phyloP scores from a whole-genome alignment of 2,329 filamentous ascomycete species.

The Monilinia laxa region DNA sequence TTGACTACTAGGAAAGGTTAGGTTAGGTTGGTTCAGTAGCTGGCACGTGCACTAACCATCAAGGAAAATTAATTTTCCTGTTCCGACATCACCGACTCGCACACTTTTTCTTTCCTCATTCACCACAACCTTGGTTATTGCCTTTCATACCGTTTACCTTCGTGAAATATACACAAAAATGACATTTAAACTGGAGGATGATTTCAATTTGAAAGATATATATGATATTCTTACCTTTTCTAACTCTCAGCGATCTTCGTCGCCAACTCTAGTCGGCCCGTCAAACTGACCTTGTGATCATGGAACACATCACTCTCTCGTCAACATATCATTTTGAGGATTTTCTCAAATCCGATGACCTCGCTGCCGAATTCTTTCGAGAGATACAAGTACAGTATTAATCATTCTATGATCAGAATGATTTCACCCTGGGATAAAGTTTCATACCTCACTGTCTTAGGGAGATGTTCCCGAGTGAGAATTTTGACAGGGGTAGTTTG shows the following conservation, averaged over 20 bases:
- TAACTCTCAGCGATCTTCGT: background rate
- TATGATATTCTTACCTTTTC: too few relatives aligned
- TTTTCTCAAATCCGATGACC: constrained; percentile 10
- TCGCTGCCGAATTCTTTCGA: background rate
- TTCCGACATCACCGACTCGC: background rate
- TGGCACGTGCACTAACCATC: background rate
- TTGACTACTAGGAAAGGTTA: too few relatives aligned
- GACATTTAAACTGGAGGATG: too few relatives aligned
- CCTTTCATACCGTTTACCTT: background rate
- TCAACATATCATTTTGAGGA: background rate
- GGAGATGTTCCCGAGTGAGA: background rate
- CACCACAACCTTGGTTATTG: background rate
- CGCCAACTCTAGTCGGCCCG: constrained; percentile 7
- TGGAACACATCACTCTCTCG: background rate
- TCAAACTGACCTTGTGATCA: constrained; percentile 18
- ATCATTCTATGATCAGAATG: background rate
- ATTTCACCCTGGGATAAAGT: constrained; percentile 1
- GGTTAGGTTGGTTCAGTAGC: background rate
- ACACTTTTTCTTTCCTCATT: background rate
- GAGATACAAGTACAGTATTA: background rate
- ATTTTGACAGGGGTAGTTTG: background rate
- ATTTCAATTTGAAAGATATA: background rate
- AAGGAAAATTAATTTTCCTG: background rate
- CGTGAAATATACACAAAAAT: too few relatives aligned
- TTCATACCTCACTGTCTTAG: constrained; percentile 7